phyloP scores from a whole-genome alignment of 2,329 filamentous ascomycete genomes.

The Calcarisporium arbuscula region DNA sequence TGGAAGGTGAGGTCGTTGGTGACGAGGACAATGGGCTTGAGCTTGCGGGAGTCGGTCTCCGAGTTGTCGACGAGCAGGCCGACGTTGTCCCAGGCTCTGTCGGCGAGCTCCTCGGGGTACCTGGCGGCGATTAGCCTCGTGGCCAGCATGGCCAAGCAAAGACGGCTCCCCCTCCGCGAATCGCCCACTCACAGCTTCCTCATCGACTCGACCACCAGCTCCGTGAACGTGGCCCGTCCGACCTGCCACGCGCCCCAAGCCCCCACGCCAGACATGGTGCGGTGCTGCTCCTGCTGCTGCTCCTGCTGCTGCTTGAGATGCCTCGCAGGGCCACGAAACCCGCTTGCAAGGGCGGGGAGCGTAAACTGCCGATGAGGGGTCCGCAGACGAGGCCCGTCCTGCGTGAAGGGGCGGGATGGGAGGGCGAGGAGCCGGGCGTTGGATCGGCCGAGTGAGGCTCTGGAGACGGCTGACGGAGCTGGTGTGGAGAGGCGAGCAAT shows the following conservation, averaged over 20 bases:
- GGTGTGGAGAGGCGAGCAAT: no score
- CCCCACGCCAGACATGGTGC: constrained; percentile 20
- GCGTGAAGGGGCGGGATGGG: background rate
- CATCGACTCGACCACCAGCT: constrained; percentile 71
- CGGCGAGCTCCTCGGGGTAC: constrained; percentile 84
- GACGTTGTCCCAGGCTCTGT: constrained; percentile 94
- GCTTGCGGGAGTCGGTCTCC: constrained; percentile 20
- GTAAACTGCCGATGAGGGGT: no score
- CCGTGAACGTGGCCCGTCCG: constrained; percentile 35
- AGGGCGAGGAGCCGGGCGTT: no score
- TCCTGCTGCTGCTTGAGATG: constrained; percentile 1
- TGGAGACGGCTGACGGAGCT: no score
- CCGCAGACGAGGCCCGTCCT: background rate
- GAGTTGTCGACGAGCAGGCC: constrained; percentile 60
- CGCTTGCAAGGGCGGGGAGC: no score
- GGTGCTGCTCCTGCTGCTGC: background rate
- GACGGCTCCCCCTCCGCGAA: no score
- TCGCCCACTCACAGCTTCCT: constrained; percentile 59
- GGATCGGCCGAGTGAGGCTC: no score
- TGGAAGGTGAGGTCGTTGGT: constrained; percentile 87
- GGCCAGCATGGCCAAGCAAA: no score
- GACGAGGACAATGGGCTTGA: constrained; percentile 39
- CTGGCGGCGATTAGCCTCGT: constrained; percentile 42
- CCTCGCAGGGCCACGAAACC: no score
- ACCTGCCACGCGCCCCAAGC: constrained; percentile 35